Evolutionary conservation across 257 asterid genomes (phyloP), one percentile per base, ranked within the genome.

Genomic region (Plectranthus barbatus): DNA sequence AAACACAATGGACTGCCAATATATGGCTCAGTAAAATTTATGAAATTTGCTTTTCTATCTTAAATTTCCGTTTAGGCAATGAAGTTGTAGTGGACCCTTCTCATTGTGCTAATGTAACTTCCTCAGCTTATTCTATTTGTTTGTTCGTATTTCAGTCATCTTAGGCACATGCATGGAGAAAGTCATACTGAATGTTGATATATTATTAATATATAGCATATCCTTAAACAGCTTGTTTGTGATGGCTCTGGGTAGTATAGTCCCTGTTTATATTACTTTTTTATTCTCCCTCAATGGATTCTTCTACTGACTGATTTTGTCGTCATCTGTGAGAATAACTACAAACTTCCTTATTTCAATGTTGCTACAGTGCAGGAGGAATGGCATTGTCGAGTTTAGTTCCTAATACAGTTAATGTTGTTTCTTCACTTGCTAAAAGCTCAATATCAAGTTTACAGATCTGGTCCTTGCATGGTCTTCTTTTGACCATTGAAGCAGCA

Each of bases 391-490:
- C 99, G 73, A 93, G 87, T 79, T 77, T 93, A 82, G 97, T 90
- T 69, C 99, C 99, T 59, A 86, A 81, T 53, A 90, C 99, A 42
- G 99, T 93, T 69, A 87, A 85, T 79, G 80, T 73, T 45, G 76
- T 90, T 64, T 87, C 97, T 48, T 79, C 88, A 19, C 90, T 85
- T 69, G 88, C 95, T 77, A 93, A 77, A 81, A 86, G 88, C 68
- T 70, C 96, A 64, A 66, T 74, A 72, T 79, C 94, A 70, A 75
- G 87, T 73, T 76, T 90, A 74, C 94, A 80, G 80, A 81, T 86
- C 72, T 93, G 99, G 99, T 81, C 96, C 66, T 84, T 93, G 91
- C 97, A 93, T 84, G 97, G 97, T 52, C 97, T 93, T 78, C 90
- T 93, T 76, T 81, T 93, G 88, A 93, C 99, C 57, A 81, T 93